phyloP scores from a whole-genome alignment of 2,329 filamentous ascomycete species.

The Botrytis porri region DNA sequence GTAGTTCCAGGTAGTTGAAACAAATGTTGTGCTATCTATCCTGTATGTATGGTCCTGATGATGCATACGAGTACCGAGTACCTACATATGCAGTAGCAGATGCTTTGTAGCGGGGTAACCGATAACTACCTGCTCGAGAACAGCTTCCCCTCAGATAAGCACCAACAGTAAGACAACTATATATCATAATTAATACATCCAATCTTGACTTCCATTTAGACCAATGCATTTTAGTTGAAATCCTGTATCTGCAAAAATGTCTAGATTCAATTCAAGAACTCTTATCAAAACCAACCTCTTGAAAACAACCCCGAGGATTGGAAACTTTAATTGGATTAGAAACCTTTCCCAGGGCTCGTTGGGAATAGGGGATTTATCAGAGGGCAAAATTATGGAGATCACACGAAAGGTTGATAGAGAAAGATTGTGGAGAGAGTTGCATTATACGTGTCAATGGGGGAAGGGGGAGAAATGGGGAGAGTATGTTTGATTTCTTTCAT shows the following conservation, averaged over 20 bases:
- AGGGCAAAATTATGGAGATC: constrained; percentile 50
- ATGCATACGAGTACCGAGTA: not conserved
- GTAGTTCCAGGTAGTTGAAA: not conserved
- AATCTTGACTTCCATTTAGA: not conserved
- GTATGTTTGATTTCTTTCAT: constrained; percentile 44
- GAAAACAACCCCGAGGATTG: constrained; percentile 19
- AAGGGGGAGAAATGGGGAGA: constrained; percentile 64
- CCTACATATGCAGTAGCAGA: not conserved
- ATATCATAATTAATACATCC: not conserved
- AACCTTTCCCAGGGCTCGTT: constrained; percentile 21
- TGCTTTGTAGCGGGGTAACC: not conserved
- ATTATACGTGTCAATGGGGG: constrained; percentile 66
- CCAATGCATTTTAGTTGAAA: not conserved
- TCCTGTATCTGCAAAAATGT: not conserved
- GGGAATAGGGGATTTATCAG: constrained; percentile 41
- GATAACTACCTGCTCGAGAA: not conserved
- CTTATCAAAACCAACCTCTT: constrained; percentile 19
- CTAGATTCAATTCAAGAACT: not conserved
- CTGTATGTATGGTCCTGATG: not conserved
- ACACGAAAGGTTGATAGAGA: constrained; percentile 51
- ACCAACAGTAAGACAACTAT: not conserved
- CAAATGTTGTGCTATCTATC: not conserved
- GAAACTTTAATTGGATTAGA: not conserved
- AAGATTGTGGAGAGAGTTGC: constrained; percentile 61
- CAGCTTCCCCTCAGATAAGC: constrained; percentile 2